Evolutionary conservation across 1,284 basidiomycete species (phyloP).

Genomic region (Caloboletus firmus): DNA sequence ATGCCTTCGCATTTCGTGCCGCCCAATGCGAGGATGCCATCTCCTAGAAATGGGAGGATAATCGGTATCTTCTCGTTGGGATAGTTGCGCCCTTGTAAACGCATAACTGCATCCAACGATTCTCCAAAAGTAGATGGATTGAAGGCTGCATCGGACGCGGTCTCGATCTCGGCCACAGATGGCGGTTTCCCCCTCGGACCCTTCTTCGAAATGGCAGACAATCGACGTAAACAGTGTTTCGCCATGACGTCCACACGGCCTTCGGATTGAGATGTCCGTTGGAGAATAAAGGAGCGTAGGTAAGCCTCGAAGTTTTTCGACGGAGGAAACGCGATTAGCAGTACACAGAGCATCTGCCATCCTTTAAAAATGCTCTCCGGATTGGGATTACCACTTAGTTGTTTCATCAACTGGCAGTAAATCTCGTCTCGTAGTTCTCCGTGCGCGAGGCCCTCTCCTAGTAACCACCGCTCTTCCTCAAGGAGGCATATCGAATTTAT

Average conservation of each 20-base stretch:
- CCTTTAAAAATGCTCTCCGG: slow-evolving; percentile 84
- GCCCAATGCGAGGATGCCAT: slow-evolving; percentile 85
- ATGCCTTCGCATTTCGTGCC: slow-evolving; percentile 85
- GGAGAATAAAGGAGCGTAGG: slow-evolving; percentile 74
- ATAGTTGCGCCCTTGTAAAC: slow-evolving; percentile 81
- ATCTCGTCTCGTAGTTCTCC: slow-evolving; percentile 89
- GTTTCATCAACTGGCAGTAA: slow-evolving; percentile 90
- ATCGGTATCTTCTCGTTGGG: slow-evolving; percentile 83
- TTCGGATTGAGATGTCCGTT: slow-evolving; percentile 62
- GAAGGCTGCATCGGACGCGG: slow-evolving; percentile 88
- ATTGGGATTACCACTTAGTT: slow-evolving; percentile 79
- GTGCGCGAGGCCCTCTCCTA: slow-evolving; percentile 73
- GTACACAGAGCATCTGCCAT: slow-evolving; percentile 88
- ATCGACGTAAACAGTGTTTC: slow-evolving; percentile 76
- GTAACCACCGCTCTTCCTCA: slow-evolving; percentile 85
- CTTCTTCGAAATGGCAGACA: slow-evolving; percentile 71
- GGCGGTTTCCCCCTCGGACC: slow-evolving; percentile 84
- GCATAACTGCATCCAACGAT: slow-evolving; percentile 78
- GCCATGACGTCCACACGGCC: slow-evolving; percentile 86
- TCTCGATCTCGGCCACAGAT: slow-evolving; percentile 80
- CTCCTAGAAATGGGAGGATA: slow-evolving; percentile 87
- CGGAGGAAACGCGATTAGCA: slow-evolving; percentile 85
- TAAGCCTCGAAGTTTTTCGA: slow-evolving; percentile 88
- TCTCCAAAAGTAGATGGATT: slow-evolving; percentile 92
- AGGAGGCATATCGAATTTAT: slow-evolving; percentile 47